These are phyloP conservation scores for Sclerotinia glacialis DNA, from an alignment of 2,329 filamentous ascomycete genomes.

Conservation along the genomic window DNA sequence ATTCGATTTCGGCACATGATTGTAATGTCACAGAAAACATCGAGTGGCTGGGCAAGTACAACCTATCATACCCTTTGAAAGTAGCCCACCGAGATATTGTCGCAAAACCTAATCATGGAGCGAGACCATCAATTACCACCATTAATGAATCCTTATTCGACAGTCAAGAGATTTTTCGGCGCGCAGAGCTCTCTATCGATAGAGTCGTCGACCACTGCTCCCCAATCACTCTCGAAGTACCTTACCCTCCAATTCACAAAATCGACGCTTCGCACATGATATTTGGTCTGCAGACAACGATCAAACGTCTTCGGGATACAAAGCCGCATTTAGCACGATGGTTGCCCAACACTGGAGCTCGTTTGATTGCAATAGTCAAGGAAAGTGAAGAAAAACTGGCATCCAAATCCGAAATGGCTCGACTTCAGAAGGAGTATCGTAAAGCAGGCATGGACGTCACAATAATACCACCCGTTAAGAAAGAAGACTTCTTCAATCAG, in stretches of 20 bases:
- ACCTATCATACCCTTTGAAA: slow-evolving; percentile 35
- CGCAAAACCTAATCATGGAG: slow-evolving; percentile 24
- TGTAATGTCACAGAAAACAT: slow-evolving; percentile 7
- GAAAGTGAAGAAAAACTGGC: slow-evolving; percentile 33
- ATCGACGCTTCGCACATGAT: slow-evolving; percentile 56
- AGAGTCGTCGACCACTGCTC: slow-evolving; percentile 30
- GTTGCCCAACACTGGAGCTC: slow-evolving; percentile 36
- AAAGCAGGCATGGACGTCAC: slow-evolving; percentile 34
- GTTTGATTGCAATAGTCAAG: slow-evolving; percentile 37
- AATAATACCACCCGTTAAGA: slow-evolving; percentile 33
- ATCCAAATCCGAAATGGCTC: slow-evolving; percentile 32
- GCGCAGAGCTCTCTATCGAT: slow-evolving; percentile 28
- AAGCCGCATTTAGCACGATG: slow-evolving; percentile 37
- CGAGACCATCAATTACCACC: slow-evolving; percentile 31
- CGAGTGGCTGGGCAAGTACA: slow-evolving; percentile 26
- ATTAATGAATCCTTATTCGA: slow-evolving; percentile 35
- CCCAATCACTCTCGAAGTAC: slow-evolving; percentile 34
- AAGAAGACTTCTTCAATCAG: slow-evolving; percentile 35
- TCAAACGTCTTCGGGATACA: slow-evolving; percentile 35
- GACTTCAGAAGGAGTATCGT: slow-evolving; percentile 33
- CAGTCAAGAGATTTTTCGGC: slow-evolving; percentile 28
- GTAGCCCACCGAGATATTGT: slow-evolving; percentile 37
- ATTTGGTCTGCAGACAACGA: slow-evolving; percentile 39
- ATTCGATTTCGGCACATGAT: neutral
- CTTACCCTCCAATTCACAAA: slow-evolving; percentile 22